phyloP scores from a whole-genome alignment of 192 early-diverging fungal species.

The Coemansia sp. region DNA sequence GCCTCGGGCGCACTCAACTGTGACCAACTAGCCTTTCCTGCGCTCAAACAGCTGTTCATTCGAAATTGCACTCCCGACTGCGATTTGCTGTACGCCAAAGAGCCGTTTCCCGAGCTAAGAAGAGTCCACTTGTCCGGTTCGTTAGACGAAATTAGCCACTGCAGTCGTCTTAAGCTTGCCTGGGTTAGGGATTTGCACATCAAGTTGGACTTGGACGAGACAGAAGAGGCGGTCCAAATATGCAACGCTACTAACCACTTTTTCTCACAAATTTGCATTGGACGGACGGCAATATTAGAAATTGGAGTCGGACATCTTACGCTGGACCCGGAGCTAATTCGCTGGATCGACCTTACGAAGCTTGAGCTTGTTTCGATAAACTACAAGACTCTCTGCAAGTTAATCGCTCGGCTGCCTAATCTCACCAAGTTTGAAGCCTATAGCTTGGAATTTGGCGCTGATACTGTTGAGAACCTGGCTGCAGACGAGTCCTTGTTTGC shows the following conservation, averaged over 20 bases:
- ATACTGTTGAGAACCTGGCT: background rate
- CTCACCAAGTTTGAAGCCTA: background rate
- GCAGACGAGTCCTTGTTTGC: background rate
- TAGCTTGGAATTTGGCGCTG: background rate
- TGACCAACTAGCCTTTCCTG: background rate
- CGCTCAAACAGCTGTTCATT: background rate
- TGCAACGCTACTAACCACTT: background rate
- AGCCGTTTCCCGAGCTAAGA: background rate
- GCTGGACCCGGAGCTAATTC: background rate
- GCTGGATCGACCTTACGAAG: background rate
- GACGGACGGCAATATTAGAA: background rate
- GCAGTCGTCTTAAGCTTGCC: background rate
- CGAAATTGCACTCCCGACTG: background rate
- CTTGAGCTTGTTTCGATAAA: background rate
- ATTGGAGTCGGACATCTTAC: background rate
- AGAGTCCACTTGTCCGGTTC: background rate
- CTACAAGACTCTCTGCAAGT: background rate
- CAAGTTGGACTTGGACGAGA: background rate
- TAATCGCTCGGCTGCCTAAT: background rate
- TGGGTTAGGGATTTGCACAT: background rate
- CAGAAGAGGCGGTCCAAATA: background rate
- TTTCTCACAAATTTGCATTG: background rate
- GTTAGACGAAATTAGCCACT: background rate
- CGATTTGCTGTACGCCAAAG: background rate
- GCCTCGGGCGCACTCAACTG: background rate